Evolutionary conservation across 2,329 filamentous ascomycete genomes (phyloP), one percentile per base, ranked within the genome.

Genomic region (Apiospora saccharicola): DNA sequence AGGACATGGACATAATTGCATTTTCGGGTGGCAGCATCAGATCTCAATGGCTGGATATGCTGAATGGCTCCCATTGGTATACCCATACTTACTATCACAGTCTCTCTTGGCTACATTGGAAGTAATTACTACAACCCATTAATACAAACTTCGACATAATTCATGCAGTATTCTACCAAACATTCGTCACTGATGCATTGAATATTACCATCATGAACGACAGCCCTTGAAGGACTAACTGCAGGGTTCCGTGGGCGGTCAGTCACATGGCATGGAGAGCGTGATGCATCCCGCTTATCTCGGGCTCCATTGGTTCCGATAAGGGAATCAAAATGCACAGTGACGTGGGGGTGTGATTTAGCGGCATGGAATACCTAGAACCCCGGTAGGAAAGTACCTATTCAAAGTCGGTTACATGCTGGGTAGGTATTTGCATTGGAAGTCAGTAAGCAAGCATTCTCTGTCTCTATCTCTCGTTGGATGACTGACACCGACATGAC

Each of bases 1-100:
- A 68, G 67, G 67, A 46, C 44, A 47, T 47, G 37, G 37, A 41
- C 37, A 41, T 41, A 41, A 68, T 30, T 47, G 67, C 67, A 68
- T 47, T 68, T 47, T 68, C 67, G 44, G 67, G 41, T n/a, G 10
- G 67, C 37, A 41, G 37, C 37, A 41, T 41, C 67, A 46, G 44
- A 41, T 47, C 44, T 68, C 46, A 1, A 68, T 30, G 67, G 67
- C 22, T 68, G 26, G 26, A 30, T 46, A 44, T 37, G 12, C 4
- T 46, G 41, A 26, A 34, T 57, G 13, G 24, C 30, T 57, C 13
- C 51, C 53, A 61, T 37, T 10, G 37, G 37, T 41, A 41, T 41
- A 10, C 1, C 30, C 44, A 41, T 46, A 46, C 44, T 46, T 67
- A 43, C 30, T 43, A 67, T 41, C 64, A 67, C 22, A 24, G 24